phyloP scores from a whole-genome alignment of 495 filamentous ascomycete species.

The Lentithecium fluviatile region DNA sequence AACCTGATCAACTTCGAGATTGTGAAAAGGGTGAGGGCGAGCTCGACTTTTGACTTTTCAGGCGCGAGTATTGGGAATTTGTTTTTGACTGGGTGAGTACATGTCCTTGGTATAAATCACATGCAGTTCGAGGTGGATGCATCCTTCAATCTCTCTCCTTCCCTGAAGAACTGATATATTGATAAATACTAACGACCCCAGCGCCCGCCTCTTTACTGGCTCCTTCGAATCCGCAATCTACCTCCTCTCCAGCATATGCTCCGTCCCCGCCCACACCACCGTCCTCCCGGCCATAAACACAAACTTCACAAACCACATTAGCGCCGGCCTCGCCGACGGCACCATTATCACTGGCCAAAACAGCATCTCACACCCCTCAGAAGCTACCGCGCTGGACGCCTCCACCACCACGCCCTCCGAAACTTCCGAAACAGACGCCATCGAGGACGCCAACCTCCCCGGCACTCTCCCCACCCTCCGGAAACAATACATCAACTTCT shows the following conservation, averaged over 20 bases:
- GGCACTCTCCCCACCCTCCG: constrained; percentile 78
- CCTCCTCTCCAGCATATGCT: constrained; percentile 65
- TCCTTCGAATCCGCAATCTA: constrained; percentile 47
- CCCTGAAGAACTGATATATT: no score
- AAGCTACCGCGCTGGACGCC: constrained; percentile 48
- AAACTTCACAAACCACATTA: constrained; percentile 93
- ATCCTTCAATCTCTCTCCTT: no score
- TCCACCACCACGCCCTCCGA: constrained; percentile 15
- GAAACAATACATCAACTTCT: constrained; percentile 74
- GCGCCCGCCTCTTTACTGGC: constrained; percentile 44
- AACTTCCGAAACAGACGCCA: constrained; percentile 44
- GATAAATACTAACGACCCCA: constrained; percentile 7
- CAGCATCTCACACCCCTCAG: constrained; percentile 82
- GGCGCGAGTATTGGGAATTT: constrained; percentile 90
- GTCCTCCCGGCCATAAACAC: constrained; percentile 90
- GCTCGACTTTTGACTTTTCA: constrained; percentile 83
- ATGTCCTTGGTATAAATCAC: constrained; percentile 57
- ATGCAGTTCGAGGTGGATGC: neutral
- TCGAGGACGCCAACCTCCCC: constrained; percentile 86
- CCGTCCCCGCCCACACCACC: constrained; percentile 67
- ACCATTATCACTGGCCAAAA: constrained; percentile 88
- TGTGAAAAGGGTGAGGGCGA: constrained; percentile 75
- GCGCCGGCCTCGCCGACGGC: constrained; percentile 73
- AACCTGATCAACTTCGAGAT: constrained; percentile 88
- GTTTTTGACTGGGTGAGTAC: constrained; percentile 82